Evolutionary conservation across 2,329 filamentous ascomycete genomes (phyloP).

Genomic region (Botrytis porri): DNA sequence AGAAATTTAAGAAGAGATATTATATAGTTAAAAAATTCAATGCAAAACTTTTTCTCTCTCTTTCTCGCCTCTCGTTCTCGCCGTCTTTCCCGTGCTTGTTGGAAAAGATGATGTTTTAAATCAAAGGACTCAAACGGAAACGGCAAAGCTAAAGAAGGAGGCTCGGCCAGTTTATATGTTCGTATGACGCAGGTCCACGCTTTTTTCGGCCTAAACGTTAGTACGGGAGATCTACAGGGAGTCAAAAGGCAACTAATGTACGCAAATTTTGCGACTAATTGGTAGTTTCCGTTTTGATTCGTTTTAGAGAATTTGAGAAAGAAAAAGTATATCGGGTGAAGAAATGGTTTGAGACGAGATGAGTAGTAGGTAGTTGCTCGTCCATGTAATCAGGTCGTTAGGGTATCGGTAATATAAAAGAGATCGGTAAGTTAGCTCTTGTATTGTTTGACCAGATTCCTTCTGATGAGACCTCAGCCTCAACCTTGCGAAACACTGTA

Average conservation of each 20-base stretch:
- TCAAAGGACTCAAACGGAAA: neutral
- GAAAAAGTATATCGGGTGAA: neutral
- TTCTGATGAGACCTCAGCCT: neutral
- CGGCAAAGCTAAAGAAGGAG: neutral
- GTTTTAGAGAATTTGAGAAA: neutral
- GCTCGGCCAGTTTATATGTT: slow-evolving; percentile 2
- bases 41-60: neutral
- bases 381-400: neutral
- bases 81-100: neutral
- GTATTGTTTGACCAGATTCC: neutral
- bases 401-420: neutral
- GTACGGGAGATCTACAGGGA: slow-evolving; percentile 15
- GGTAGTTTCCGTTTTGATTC: neutral
- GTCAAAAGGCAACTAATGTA: neutral
- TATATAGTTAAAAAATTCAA: neutral
- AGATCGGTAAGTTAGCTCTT: neutral
- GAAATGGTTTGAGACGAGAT: neutral
- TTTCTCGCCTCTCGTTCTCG: neutral
- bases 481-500: neutral
- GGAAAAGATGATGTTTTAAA: neutral
- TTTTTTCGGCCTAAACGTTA: neutral
- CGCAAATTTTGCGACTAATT: neutral
- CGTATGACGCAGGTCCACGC: slow-evolving; percentile 8
- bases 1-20: neutral
- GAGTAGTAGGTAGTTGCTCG: neutral